phyloP scores from a whole-genome alignment of 495 filamentous ascomycete species.

The Penicillium longicatenatum region DNA sequence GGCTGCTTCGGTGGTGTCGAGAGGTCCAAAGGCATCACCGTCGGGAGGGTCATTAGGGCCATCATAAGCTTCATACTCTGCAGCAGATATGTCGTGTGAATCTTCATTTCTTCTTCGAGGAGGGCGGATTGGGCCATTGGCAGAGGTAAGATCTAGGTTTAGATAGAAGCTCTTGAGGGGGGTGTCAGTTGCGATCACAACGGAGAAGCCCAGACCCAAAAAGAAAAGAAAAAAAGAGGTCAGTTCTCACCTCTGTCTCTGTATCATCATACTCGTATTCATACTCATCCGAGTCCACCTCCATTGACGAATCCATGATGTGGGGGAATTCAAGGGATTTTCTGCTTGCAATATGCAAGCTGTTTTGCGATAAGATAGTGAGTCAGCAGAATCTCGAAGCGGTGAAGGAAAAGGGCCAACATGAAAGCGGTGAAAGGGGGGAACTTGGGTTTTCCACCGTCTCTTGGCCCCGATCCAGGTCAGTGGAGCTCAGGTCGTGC shows the following conservation, averaged over 20 bases:
- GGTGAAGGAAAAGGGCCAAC: background rate
- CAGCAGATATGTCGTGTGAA: slow-evolving; percentile 8
- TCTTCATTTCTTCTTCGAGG: slow-evolving; percentile 33
- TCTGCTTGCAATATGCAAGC: slow-evolving; percentile 11
- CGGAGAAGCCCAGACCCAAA: background rate
- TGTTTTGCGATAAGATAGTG: slow-evolving; percentile 3
- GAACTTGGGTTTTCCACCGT: background rate
- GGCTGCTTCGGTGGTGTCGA: slow-evolving; percentile 29
- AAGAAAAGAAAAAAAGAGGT: background rate
- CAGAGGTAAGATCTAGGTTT: slow-evolving; percentile 54
- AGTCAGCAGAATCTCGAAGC: slow-evolving; percentile 7
- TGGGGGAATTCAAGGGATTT: background rate
- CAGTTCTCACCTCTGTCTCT: slow-evolving; percentile 54
- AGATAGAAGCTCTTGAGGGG: slow-evolving; percentile 55
- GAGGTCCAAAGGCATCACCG: slow-evolving; percentile 17
- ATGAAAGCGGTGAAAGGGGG: background rate
- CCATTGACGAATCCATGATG: slow-evolving; percentile 31
- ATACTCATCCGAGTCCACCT: slow-evolving; percentile 47
- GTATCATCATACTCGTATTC: slow-evolving; percentile 64
- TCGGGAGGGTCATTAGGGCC: slow-evolving; percentile 16
- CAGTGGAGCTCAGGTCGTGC: background rate
- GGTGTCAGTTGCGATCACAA: slow-evolving; percentile 4
- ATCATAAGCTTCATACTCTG: slow-evolving; percentile 8
- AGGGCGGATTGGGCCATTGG: slow-evolving; percentile 41
- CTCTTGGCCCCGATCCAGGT: background rate